Conservation (phyloP, 805 yeast genomes). For the Isabelozyma pseudorhagii region DNA sequence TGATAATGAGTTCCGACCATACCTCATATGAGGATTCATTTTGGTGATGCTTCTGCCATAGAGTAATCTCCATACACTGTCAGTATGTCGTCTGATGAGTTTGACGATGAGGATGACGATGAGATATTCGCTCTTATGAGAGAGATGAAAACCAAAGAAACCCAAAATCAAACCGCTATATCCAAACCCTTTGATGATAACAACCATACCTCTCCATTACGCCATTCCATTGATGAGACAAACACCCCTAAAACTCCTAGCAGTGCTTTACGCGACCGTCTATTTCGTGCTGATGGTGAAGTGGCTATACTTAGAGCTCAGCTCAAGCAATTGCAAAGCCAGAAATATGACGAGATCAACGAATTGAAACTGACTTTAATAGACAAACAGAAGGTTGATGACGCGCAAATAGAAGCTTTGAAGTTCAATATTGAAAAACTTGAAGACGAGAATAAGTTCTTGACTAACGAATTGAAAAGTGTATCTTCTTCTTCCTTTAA, state of each 20-base stretch:
- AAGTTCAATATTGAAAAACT: constrained; percentile 31
- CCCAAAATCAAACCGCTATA: neutral
- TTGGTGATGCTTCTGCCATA: neutral
- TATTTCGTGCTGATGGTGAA: constrained; percentile 72
- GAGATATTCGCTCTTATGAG: constrained; percentile 50
- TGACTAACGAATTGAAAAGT: constrained; percentile 34
- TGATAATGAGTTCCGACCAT: neutral
- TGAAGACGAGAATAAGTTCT: constrained; percentile 42
- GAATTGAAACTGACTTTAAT: constrained; percentile 16
- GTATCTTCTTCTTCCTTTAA: constrained; percentile 13
- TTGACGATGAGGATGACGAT: constrained; percentile 37
- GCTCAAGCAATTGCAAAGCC: constrained; percentile 44
- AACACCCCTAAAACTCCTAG: neutral
- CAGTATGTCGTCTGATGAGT: constrained; percentile 20
- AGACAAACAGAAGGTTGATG: constrained; percentile 14
- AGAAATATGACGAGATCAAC: constrained; percentile 35
- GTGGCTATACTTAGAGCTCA: constrained; percentile 73
- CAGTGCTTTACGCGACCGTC: constrained; percentile 17
- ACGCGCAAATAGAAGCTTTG: constrained; percentile 28
- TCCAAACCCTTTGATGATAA: neutral
- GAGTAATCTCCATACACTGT: neutral
- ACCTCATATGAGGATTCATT: neutral
- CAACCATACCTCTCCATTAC: neutral
- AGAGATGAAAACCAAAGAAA: constrained; percentile 10
- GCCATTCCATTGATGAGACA: neutral